Percentiles rank a stretch among this genome's conserved stretches.
Conservation (phyloP, 352 stramenopile genomes). For the Globisporangium spiculum region DNA sequence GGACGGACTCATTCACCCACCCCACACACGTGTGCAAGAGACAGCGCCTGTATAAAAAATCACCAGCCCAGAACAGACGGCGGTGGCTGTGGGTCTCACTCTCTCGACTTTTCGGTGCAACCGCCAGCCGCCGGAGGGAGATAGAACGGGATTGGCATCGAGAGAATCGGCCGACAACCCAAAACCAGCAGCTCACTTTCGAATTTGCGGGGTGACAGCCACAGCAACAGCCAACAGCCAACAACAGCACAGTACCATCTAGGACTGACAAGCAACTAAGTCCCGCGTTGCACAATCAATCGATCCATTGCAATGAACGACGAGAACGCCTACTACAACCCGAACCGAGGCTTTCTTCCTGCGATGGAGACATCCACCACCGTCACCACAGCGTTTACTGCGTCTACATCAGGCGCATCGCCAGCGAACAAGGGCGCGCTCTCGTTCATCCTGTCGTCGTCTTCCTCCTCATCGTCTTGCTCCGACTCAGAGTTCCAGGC, state of each 20-base stretch:
- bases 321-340: conserved; percentile 8
- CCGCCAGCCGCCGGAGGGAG: neutral
- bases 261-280: neutral
- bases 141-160: neutral
- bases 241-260: neutral
- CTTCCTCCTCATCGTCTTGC: neutral
- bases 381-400: neutral
- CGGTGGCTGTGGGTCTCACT: neutral
- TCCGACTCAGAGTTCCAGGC: conserved; percentile 13
- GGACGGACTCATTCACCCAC: too few species aligned
- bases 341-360: neutral
- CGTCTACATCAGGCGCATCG: neutral
- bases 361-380: neutral
- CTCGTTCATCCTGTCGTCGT: conserved; percentile 14
- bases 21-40: neutral
- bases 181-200: neutral
- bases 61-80: neutral
- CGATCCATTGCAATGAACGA: neutral
- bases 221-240: neutral
- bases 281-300: neutral
- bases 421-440: conserved; percentile 7
- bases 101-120: neutral
- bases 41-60: neutral
- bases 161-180: neutral
- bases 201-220: neutral